A percentile compares a stretch with the other conserved stretches of the same genome.
Conservation (phyloP, 2,329 filamentous ascomycete genomes). For the Trichoderma arundinaceum region DNA sequence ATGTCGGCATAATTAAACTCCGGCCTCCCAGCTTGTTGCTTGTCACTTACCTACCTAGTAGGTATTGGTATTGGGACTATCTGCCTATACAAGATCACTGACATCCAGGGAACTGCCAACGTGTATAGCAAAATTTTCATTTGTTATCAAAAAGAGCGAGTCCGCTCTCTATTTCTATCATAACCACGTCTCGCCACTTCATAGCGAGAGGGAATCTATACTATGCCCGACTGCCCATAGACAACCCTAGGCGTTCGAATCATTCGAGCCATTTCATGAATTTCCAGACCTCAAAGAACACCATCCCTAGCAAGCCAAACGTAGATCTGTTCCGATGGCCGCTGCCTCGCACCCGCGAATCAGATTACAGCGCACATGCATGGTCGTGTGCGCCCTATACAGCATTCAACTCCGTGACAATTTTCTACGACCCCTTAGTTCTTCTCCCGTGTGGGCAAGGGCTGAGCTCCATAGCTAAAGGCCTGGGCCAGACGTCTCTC, state of each 20-base stretch:
- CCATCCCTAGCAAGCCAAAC: constrained; percentile 35
- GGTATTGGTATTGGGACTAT: background rate
- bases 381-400: constrained; percentile 32
- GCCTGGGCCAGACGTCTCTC: constrained; percentile 53
- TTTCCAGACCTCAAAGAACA: constrained; percentile 38
- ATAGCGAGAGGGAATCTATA: constrained; percentile 27
- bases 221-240: constrained; percentile 28
- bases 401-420: constrained; percentile 9
- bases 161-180: constrained; percentile 29
- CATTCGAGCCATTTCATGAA: constrained; percentile 25
- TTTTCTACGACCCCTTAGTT: constrained; percentile 20
- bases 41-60: too few relatives aligned
- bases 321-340: constrained; percentile 35
- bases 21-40: background rate
- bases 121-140: background rate
- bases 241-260: constrained; percentile 24
- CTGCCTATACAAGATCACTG: background rate
- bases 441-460: constrained; percentile 41
- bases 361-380: constrained; percentile 37
- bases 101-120: background rate
- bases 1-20: background rate
- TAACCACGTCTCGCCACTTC: constrained; percentile 9
- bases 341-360: constrained; percentile 37
- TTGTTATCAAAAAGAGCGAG: constrained; percentile 19
- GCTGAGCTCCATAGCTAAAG: constrained; percentile 45